Percentiles rank a stretch among this genome's conserved stretches.
Evolutionary conservation across 352 stramenopile genomes (phyloP).

Genomic region (Pythium sp.): DNA sequence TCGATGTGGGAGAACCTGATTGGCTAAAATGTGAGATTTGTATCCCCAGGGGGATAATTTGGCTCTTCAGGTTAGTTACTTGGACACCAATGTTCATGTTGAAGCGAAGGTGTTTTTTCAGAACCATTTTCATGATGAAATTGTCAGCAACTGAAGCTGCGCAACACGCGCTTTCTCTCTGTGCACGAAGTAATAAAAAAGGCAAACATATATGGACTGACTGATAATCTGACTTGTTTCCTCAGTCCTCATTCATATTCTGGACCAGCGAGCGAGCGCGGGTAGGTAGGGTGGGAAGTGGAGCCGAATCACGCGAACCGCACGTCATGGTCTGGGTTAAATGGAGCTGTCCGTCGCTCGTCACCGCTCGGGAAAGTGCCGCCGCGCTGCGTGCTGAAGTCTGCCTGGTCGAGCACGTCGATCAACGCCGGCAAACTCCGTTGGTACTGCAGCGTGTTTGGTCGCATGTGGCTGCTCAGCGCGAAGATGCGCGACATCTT

Average conservation of each 20-base stretch:
- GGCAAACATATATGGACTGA: slow-evolving; percentile 10
- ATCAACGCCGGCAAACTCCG: slow-evolving; percentile 75
- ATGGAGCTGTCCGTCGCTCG: slow-evolving; percentile 38
- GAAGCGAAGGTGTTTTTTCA: neutral
- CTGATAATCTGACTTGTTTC: slow-evolving; percentile 3
- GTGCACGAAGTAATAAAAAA: neutral
- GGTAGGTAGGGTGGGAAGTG: neutral
- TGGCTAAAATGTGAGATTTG: slow-evolving; percentile 31
- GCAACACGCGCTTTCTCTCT: neutral
- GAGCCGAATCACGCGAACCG: slow-evolving; percentile 29
- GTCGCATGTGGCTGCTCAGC: slow-evolving; percentile 57
- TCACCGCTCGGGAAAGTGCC: slow-evolving; percentile 47
- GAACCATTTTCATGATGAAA: neutral
- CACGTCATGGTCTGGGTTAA: slow-evolving; percentile 49
- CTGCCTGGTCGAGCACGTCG: slow-evolving; percentile 76
- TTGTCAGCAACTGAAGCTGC: neutral
- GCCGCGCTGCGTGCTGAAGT: slow-evolving; percentile 56
- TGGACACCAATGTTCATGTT: too few species aligned
- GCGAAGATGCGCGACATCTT: slow-evolving; percentile 89
- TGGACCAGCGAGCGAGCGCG: neutral
- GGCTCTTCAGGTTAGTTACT: neutral
- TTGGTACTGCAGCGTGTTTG: slow-evolving; percentile 67
- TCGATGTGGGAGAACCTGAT: slow-evolving; percentile 54
- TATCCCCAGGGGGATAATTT: neutral
- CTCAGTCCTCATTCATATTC: neutral